A percentile compares a stretch with the other conserved stretches of the same genome.
phyloP scores from a whole-genome alignment of 2,329 filamentous ascomycete genomes.

The Grosmannia serpens region DNA sequence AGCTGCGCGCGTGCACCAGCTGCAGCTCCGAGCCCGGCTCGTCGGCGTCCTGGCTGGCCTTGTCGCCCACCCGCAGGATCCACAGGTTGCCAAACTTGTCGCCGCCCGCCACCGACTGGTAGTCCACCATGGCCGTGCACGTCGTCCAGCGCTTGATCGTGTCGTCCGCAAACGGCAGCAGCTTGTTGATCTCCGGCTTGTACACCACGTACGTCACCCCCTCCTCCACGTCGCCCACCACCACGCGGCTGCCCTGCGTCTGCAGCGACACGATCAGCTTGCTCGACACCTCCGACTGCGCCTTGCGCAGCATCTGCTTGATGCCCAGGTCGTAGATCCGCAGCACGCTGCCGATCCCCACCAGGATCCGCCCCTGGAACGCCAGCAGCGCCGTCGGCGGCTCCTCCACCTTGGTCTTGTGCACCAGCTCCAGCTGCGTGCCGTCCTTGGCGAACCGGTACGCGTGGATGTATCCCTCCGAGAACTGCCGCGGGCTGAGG shows the following conservation, averaged over 20 bases:
- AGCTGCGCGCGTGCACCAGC: conserved; percentile 79
- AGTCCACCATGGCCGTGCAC: conserved; percentile 87
- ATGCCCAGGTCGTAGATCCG: conserved; percentile 89
- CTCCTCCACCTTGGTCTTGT: conserved; percentile 87
- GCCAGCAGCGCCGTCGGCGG: conserved; percentile 81
- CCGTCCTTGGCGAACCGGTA: conserved; percentile 84
- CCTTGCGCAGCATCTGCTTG: conserved; percentile 83
- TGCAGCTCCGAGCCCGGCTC: conserved; percentile 85
- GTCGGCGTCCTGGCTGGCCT: conserved; percentile 80
- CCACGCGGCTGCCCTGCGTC: conserved; percentile 80
- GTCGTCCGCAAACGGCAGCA: conserved; percentile 92
- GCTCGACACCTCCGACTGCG: conserved; percentile 66
- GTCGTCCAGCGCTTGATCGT: conserved; percentile 84
- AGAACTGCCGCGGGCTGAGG: conserved; percentile 63
- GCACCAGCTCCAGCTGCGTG: conserved; percentile 82
- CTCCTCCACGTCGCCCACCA: conserved; percentile 87
- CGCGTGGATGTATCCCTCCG: conserved; percentile 77
- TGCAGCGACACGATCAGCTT: conserved; percentile 82
- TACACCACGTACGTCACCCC: conserved; percentile 88
- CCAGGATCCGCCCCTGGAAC: conserved; percentile 82
- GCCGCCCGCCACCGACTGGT: conserved; percentile 86
- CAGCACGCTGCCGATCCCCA: conserved; percentile 73
- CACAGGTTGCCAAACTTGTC: conserved; percentile 98
- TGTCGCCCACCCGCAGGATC: conserved; percentile 76
- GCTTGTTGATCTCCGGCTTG: conserved; percentile 79